phyloP scores from a whole-genome alignment of 2,329 filamentous ascomycete species.

The Lachnellula cervina region DNA sequence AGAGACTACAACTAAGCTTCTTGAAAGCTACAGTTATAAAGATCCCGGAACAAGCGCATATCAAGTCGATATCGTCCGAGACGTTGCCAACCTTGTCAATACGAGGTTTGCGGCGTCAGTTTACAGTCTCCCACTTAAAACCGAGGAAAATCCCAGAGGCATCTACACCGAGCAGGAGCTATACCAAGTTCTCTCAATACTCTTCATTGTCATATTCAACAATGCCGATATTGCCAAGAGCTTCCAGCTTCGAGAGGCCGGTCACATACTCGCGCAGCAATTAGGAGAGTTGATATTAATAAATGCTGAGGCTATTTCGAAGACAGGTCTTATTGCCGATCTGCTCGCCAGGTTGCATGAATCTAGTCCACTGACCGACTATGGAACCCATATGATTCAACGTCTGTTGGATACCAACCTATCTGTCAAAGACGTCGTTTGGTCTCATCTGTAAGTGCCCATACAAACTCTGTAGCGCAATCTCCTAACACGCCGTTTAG shows the following conservation, averaged over 20 bases:
- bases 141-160: slow-evolving; percentile 43
- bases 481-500: slow-evolving; percentile 7
- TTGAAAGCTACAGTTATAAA: slow-evolving; percentile 60
- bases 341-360: slow-evolving; percentile 41
- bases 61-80: slow-evolving; percentile 65
- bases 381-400: slow-evolving; percentile 62
- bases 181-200: slow-evolving; percentile 56
- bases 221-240: slow-evolving; percentile 59
- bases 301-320: slow-evolving; percentile 54
- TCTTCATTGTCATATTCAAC: slow-evolving; percentile 63
- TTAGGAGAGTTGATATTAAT: slow-evolving; percentile 58
- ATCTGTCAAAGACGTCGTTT: slow-evolving; percentile 58
- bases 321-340: slow-evolving; percentile 50
- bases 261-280: slow-evolving; percentile 51
- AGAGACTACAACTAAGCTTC: slow-evolving; percentile 54
- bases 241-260: slow-evolving; percentile 57
- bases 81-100: slow-evolving; percentile 50
- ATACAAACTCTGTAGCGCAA: not conserved
- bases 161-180: slow-evolving; percentile 52
- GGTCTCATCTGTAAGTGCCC: slow-evolving; percentile 24
- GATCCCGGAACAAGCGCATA: slow-evolving; percentile 46
- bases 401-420: slow-evolving; percentile 59
- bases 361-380: slow-evolving; percentile 52
- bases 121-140: slow-evolving; percentile 52
- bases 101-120: slow-evolving; percentile 51